Evolutionary conservation across 1,284 basidiomycete genomes (phyloP), one percentile per base, ranked within the genome.

Genomic region (Peniophora sp.): DNA sequence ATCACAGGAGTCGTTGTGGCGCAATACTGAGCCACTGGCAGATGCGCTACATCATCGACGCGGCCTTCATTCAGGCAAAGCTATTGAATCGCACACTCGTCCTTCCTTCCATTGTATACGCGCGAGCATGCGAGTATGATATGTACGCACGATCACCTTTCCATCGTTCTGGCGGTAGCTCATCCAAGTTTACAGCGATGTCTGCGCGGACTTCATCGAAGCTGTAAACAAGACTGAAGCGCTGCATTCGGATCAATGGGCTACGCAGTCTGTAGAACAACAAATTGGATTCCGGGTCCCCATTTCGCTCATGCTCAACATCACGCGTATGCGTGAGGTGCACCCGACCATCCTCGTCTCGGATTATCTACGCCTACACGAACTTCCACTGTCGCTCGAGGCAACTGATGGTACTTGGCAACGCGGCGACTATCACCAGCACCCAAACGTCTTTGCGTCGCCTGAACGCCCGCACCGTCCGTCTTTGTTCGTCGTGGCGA

Each of bases 331-430:
- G 11, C 69, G 65, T 17, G 52, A 59, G 36, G 57, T 63, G 1
- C 64, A 76, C 45, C 56, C 69, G 2, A 65, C 74, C 24, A 59
- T 75, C 50, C 66, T 69, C 0, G 61, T 67, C 19, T 57, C 65
- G 10, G 74, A 76, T 22, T 77, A 72, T 53, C 60, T 75, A 52
- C 65, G 67, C 14, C 57, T 74, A 19, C 68, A 76, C 44, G 61
- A 62, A 27, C 62, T 69, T 20, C 59, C 65, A 3, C 49, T 58
- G 2, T 53, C 59, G 16, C 36, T 55, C 24, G 74, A 76, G 54
- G 63, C 62, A 41, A 61, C 63, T 34, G 63, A 63, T 45, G 72
- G 74, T 16, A 57, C 57, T 3, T 74, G 73, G 71, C 56, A 67
- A 24, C 58, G 65, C 10, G 57, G 59, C 3, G 49, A 47, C 1